Base-by-base conservation (phyloP, 2,329 filamentous ascomycete genomes). In the Diaporthe sp. region DNA sequence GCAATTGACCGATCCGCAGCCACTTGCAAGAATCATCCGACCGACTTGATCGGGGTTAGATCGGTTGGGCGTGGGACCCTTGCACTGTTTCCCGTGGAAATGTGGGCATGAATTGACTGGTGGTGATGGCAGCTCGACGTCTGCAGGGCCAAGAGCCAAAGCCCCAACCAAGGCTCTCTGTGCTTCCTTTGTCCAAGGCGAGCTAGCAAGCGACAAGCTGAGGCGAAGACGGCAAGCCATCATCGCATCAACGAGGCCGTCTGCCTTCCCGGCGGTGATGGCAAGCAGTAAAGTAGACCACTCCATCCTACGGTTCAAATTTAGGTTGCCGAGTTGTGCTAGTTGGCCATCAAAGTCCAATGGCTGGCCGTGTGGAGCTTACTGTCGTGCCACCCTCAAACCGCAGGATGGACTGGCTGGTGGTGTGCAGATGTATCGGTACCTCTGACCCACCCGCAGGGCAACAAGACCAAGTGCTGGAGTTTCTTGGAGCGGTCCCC, bases 111-210 rank as follows among this genome's bases (percentile, higher is more conserved):
- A 30, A 13, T 64, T 64, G 70, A 64, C 70, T 55, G 70, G 70
- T 35, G 33, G 15, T 55, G 57, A 64, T 55, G 70, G 40, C 57
- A 72, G 58, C 45, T 72, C 70, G 70, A 72, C 70, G 19, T 72
- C 57, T 72, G 57, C 70, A 28, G 15, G 61, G 45, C 61, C 61
- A 58, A 58, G 52, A 57, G 30, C 69, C 42, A 25, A 40, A 30
- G 30, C 58, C 57, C 22, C 57, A n/a, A 64, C 25, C 28, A 17
- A 57, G 25, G 28, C 52, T 45, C 28, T 45, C 67, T 19, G 40
- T n/a, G 55, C 22, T 19, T 61, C n/a, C 35, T 40, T 45, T 50
- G 30, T 25, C 69, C 28, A 13, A 38, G 54, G 40, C 55, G 25
- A 17, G 54, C 54, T 38, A 60, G 47, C 15, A 35, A n/a, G 57